A percentile compares a stretch with the other conserved stretches of the same genome.
Conservation (phyloP, 345 rosid genomes). For the Aquilaria yunnanensis region DNA sequence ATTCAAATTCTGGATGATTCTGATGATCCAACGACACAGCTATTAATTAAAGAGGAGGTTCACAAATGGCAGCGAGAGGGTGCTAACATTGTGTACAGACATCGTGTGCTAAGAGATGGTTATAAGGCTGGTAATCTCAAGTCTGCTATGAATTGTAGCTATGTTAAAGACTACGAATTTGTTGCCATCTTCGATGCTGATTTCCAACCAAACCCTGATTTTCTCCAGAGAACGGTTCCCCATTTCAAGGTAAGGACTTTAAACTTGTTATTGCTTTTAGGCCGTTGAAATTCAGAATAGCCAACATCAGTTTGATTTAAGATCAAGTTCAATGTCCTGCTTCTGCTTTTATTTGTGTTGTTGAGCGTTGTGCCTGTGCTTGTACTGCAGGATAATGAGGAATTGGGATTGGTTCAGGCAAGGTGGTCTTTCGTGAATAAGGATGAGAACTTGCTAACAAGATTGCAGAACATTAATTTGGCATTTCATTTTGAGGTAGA, state of each 20-base stretch:
- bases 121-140: constrained; percentile 97
- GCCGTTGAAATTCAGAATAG: not conserved
- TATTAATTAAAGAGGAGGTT: constrained; percentile 79
- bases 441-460: constrained; percentile 83
- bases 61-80: constrained; percentile 87
- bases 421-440: constrained; percentile 95
- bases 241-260: constrained; percentile 59
- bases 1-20: constrained; percentile 91
- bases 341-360: not conserved
- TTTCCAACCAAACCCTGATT: constrained; percentile 85
- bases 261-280: not conserved
- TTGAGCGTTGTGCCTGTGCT: not conserved
- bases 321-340: not conserved
- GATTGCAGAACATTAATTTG: constrained; percentile 83
- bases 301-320: not conserved
- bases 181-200: constrained; percentile 96
- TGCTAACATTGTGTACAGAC: constrained; percentile 72
- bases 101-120: constrained; percentile 78
- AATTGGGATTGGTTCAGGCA: constrained; percentile 80
- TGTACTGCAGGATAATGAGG: constrained; percentile 61
- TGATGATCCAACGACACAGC: constrained; percentile 64
- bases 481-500: constrained; percentile 95
- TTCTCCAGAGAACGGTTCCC: constrained; percentile 77
- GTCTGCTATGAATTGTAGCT: constrained; percentile 94
- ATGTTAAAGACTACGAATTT: constrained; percentile 82